phyloP scores from a whole-genome alignment of 106 monocot genomes.

The Platanthera zijinensis region DNA sequence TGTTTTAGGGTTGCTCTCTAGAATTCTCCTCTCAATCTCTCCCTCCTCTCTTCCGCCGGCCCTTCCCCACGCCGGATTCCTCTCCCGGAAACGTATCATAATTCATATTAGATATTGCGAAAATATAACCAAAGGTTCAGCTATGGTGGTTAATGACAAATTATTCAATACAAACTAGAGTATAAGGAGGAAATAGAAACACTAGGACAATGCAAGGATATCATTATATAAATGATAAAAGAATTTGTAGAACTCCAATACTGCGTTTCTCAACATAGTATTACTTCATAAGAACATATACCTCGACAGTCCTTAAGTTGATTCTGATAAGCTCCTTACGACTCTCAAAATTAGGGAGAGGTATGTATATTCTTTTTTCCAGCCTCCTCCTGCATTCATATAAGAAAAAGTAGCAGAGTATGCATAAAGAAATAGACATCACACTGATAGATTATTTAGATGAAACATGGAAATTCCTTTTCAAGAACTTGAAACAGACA shows the following conservation, averaged over 20 bases:
- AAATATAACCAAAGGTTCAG: not conserved
- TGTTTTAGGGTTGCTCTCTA: too few species aligned
- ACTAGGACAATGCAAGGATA: not conserved
- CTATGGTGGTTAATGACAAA: not conserved
- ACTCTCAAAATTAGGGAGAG: constrained; percentile 92
- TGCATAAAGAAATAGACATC: not conserved
- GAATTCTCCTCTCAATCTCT: too few species aligned
- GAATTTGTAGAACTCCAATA: not conserved
- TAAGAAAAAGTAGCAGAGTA: not conserved
- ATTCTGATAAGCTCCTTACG: constrained; percentile 93
- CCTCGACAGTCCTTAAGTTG: constrained; percentile 92
- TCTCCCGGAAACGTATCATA: too few species aligned
- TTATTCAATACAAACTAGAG: not conserved
- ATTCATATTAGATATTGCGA: not conserved
- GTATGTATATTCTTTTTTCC: constrained; percentile 97
- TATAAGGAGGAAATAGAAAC: not conserved
- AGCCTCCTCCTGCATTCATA: constrained; percentile 64
- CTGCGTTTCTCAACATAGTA: not conserved
- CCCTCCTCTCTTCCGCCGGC: too few species aligned
- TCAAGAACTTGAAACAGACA: not conserved
- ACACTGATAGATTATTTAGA: not conserved
- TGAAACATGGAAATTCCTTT: not conserved
- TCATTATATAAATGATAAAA: not conserved
- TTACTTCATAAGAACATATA: constrained; percentile 8
- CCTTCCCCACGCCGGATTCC: too few species aligned